Base-by-base conservation (phyloP, 164 flowering plant species). In the Malania oleifera region DNA sequence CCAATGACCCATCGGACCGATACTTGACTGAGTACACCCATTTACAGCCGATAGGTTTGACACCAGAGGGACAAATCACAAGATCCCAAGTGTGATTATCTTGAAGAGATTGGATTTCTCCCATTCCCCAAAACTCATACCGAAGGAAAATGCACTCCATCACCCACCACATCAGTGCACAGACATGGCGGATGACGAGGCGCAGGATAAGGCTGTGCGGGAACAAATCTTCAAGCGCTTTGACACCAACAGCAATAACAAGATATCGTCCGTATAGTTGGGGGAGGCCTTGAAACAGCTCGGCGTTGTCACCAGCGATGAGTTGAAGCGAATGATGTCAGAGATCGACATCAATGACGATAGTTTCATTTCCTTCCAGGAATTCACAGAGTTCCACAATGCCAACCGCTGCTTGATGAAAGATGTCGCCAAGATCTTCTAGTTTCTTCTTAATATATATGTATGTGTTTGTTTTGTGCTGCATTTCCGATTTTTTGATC, bases 301-400 rank as follows among this genome's bases (percentile, higher is more conserved):
- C 1, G 86, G 86, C 13, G 70, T 77, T 0, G 81, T 76, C 38
- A 55, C 77, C 0, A 3, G 56, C 0, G 90, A 80, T 0, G 85
- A 82, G 22, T 59, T 80, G 38, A 47, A 68, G 18, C 52, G 68
- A 1, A 82, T 82, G 85, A 84, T 84, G 87, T 63, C 73, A 0
- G 87, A 80, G 77, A 76, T 84, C 24, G 90, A 82, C 47, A 78
- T 82, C 3, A 80, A 84, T 44, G 82, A 79, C 1, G 85, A 84
- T 59, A 87, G 87, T 1, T 75, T 11, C 78, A 84, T 84, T 46
- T 80, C 87, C 0, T 77, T 51, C 56, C 23, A 77, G 26, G 87
- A 84, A 54, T 82, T 75, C 66, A 44, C 64, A 2, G 75, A 56
- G 2, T 82, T 84, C 31, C 75, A 79, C 45, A 4, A 19, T 0